Evolutionary conservation across 257 asterid genomes (phyloP).

Genomic region (Cordia subcordata): DNA sequence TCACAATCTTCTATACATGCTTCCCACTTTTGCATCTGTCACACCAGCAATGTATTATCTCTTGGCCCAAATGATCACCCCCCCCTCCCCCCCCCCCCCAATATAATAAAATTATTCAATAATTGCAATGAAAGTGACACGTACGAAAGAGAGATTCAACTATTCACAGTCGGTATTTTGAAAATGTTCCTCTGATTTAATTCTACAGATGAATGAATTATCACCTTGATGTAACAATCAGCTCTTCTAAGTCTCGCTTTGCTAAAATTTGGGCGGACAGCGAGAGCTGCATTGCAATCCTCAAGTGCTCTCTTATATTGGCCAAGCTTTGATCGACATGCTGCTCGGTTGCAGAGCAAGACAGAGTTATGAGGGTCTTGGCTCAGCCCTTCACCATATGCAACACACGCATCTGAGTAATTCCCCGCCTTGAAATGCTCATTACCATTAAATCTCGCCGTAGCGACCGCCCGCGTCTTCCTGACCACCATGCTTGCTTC

Average conservation of each 20-base stretch:
- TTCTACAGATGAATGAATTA: not conserved
- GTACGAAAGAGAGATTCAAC: too few species aligned
- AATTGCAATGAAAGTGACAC: too few species aligned
- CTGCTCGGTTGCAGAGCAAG: constrained; percentile 48
- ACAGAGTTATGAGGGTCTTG: constrained; percentile 43
- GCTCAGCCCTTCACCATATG: constrained; percentile 48
- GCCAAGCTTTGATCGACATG: constrained; percentile 46
- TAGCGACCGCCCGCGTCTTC: constrained; percentile 36
- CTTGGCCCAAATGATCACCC: not conserved
- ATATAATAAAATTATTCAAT: too few species aligned
- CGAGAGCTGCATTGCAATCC: constrained; percentile 49
- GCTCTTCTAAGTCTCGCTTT: constrained; percentile 56
- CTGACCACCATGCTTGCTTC: constrained; percentile 27
- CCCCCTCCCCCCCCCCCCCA: too few species aligned
- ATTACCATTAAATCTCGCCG: constrained; percentile 47
- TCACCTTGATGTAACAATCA: constrained; percentile 50
- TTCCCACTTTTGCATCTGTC: constrained; percentile 41
- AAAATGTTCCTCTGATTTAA: too few species aligned
- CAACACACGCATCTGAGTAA: constrained; percentile 40
- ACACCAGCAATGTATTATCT: not conserved
- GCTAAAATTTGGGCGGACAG: constrained; percentile 32
- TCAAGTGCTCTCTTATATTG: constrained; percentile 41
- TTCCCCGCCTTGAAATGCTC: constrained; percentile 37
- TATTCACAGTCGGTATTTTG: too few species aligned
- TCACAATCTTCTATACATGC: constrained; percentile 45